These are phyloP conservation scores for Cocos nucifera DNA, from an alignment of 176 grass and related monocot species.

Conservation along the genomic window DNA sequence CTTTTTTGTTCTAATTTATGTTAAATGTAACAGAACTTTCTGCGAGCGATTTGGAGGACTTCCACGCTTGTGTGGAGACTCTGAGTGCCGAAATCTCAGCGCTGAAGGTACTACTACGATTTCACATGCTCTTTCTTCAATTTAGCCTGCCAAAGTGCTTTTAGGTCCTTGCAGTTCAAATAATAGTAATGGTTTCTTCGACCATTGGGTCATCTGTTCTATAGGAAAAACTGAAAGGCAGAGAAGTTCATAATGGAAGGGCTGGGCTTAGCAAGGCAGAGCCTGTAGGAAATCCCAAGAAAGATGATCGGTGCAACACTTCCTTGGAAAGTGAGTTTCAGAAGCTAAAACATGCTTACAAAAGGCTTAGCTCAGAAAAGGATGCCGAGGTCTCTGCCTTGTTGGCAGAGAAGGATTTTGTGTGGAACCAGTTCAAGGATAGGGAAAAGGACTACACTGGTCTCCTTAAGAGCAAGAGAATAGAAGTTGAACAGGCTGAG, in stretches of 20 bases:
- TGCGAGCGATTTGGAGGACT: constrained; percentile 18
- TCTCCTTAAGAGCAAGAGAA: constrained; percentile 12
- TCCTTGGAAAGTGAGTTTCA: constrained; percentile 3
- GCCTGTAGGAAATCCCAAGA: background rate
- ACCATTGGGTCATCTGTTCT: background rate
- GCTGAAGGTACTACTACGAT: constrained; percentile 9
- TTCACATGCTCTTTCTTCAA: background rate
- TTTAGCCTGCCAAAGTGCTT: too few relatives aligned
- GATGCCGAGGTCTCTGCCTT: constrained; percentile 3
- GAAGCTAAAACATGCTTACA: constrained; percentile 20
- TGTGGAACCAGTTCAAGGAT: constrained; percentile 22
- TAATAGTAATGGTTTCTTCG: too few relatives aligned
- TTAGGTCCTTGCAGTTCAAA: too few relatives aligned
- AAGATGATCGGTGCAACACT: constrained; percentile 1
- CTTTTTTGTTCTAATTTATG: constrained; percentile 1
- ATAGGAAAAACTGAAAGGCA: constrained; percentile 31
- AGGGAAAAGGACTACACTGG: constrained; percentile 10
- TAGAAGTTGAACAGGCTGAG: constrained; percentile 12
- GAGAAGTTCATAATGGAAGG: background rate
- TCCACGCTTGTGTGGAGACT: constrained; percentile 5
- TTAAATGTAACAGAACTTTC: constrained; percentile 14
- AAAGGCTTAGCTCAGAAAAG: constrained; percentile 13
- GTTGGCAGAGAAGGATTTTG: constrained; percentile 17
- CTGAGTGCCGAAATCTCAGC: constrained; percentile 13
- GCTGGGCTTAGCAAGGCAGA: background rate